These are phyloP conservation scores for Haplosporangium gracile DNA, from an alignment of 192 early-diverging fungal species.

Conservation along the genomic window DNA sequence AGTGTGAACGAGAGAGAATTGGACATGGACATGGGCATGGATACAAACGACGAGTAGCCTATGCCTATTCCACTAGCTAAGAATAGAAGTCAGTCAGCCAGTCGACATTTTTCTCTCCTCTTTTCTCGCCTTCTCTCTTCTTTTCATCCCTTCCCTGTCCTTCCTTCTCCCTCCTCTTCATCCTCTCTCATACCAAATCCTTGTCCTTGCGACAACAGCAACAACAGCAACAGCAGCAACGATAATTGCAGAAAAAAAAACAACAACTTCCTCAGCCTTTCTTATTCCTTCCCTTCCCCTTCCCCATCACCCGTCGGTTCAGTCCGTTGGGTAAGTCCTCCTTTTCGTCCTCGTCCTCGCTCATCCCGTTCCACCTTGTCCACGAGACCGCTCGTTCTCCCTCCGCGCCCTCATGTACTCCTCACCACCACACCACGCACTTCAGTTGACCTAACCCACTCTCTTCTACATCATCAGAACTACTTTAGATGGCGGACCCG, in stretches of 20 bases:
- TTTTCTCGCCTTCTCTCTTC: no score
- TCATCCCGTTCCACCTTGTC: background rate
- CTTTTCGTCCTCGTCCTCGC: background rate
- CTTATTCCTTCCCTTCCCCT: background rate
- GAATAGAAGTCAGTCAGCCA: no score
- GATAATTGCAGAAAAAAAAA: background rate
- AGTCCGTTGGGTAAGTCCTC: background rate
- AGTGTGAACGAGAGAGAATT: no score
- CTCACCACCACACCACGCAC: background rate
- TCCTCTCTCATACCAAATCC: background rate
- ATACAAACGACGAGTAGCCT: no score
- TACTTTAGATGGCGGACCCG: constrained; percentile 37
- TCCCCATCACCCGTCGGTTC: background rate
- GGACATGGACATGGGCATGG: no score
- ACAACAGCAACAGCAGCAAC: background rate
- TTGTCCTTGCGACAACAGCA: background rate
- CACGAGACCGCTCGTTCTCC: background rate
- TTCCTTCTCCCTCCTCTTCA: background rate
- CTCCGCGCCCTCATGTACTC: background rate
- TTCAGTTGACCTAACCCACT: background rate
- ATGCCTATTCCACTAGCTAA: background rate
- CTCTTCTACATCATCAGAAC: background rate
- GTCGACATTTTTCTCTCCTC: no score
- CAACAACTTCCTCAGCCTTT: background rate
- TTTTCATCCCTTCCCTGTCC: background rate